These are phyloP conservation scores for Cudoniella acicularis DNA, from an alignment of 495 filamentous ascomycete species.

Conservation along the genomic window DNA sequence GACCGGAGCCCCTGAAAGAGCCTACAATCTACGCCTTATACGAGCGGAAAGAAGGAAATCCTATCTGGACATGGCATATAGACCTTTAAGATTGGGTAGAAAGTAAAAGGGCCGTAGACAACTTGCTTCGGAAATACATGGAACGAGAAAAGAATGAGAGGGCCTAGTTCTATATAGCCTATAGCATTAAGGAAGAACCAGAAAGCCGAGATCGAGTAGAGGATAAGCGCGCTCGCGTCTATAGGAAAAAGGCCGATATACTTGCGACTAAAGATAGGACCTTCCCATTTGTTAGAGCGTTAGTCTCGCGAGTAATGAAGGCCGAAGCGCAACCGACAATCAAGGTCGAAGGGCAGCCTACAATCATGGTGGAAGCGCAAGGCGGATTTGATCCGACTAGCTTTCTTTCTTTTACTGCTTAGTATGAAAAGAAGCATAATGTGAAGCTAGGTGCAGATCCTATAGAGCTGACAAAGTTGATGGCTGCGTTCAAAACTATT, in stretches of 20 bases:
- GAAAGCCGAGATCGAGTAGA: slow-evolving; percentile 12
- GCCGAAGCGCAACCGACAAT: slow-evolving; percentile 8
- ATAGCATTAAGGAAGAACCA: slow-evolving; percentile 12
- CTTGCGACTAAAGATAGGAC: slow-evolving; percentile 14
- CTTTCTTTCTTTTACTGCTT: slow-evolving; percentile 22
- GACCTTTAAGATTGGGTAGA: slow-evolving; percentile 9
- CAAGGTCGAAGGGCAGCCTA: slow-evolving; percentile 2
- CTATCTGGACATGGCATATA: slow-evolving; percentile 6
- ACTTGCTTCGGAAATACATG: slow-evolving; percentile 14
- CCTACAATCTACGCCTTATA: slow-evolving; percentile 7
- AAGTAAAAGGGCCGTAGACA: slow-evolving; percentile 9
- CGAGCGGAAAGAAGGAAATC: slow-evolving; percentile 8
- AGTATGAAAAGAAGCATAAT: slow-evolving; percentile 23
- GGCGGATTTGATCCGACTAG: slow-evolving; percentile 18
- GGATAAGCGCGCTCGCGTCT: slow-evolving; percentile 9
- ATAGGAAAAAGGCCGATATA: slow-evolving; percentile 11
- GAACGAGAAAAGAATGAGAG: slow-evolving; percentile 11
- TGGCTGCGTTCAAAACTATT: slow-evolving; percentile 19
- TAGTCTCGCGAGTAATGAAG: slow-evolving; percentile 15
- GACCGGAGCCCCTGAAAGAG: slow-evolving; percentile 9
- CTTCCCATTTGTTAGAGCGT: slow-evolving; percentile 18
- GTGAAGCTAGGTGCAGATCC: slow-evolving; percentile 17
- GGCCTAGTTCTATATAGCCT: slow-evolving; percentile 9
- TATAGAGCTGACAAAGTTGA: slow-evolving; percentile 20
- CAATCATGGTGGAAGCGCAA: slow-evolving; percentile 15